These are phyloP conservation scores for Chaetomium cochliodes DNA, from an alignment of 495 filamentous ascomycete genomes.

Conservation along the genomic window DNA sequence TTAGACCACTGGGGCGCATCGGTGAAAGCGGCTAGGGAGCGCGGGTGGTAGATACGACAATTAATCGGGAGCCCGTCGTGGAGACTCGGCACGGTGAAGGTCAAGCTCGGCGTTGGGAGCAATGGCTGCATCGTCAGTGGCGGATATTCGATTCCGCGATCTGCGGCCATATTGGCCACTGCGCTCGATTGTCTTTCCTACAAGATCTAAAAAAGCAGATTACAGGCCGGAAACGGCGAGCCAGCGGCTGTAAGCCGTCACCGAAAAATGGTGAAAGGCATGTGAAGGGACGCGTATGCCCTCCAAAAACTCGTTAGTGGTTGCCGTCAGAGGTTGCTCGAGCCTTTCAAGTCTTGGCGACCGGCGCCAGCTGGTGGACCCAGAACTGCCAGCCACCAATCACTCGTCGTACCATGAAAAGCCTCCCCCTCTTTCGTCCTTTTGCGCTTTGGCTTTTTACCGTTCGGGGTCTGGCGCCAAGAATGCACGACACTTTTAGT, in stretches of 20 bases:
- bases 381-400: background rate
- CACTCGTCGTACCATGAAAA: background rate
- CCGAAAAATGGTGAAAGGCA: background rate
- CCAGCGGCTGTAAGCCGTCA: background rate
- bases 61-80: conserved; percentile 71
- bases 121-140: conserved; percentile 39
- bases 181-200: background rate
- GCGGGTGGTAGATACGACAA: conserved; percentile 77
- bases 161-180: background rate
- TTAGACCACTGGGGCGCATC: conserved; percentile 42
- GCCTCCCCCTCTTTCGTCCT: too few relatives aligned
- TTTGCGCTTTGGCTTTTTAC: too few relatives aligned
- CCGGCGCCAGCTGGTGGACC: background rate
- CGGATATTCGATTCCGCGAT: background rate
- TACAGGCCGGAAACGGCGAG: background rate
- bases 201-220: background rate
- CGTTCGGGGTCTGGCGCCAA: too few relatives aligned
- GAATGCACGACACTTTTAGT: too few relatives aligned
- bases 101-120: conserved; percentile 60
- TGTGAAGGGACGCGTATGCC: background rate
- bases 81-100: conserved; percentile 79
- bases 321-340: background rate
- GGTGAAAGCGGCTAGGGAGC: conserved; percentile 34
- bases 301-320: background rate
- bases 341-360: background rate